A percentile compares a stretch with the other conserved stretches of the same genome.
Evolutionary conservation across 78 protist genomes (phyloP).

Genomic region (Cavenderia fasciculata): DNA sequence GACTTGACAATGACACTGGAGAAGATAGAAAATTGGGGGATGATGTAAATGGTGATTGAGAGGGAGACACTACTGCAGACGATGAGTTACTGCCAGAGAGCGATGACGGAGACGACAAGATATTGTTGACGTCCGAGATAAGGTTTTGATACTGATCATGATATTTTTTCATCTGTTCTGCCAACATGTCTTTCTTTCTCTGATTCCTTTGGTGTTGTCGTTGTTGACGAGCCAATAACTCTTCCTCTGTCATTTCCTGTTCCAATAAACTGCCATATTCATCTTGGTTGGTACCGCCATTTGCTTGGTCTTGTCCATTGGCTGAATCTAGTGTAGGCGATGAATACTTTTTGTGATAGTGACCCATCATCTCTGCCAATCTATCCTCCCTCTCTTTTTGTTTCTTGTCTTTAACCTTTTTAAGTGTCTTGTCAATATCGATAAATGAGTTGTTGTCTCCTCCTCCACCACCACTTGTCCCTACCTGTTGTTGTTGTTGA

Average conservation of each 20-base stretch:
- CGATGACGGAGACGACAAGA: constrained; percentile 29
- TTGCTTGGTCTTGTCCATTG: not conserved
- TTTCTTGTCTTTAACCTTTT: constrained; percentile 18
- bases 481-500: too few species aligned
- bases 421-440: constrained; percentile 31
- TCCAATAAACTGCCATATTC: not conserved
- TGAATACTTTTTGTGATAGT: constrained; percentile 41
- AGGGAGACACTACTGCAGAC: not conserved
- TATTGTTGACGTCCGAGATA: constrained; percentile 33
- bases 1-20: too few species aligned
- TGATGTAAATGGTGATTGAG: too few species aligned
- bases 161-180: constrained; percentile 69
- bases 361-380: constrained; percentile 65
- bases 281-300: not conserved
- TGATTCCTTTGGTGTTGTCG: not conserved
- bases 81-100: not conserved
- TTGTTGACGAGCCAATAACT: not conserved
- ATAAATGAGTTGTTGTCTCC: too few species aligned
- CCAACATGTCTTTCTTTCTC: constrained; percentile 20
- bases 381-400: constrained; percentile 54
- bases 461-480: too few species aligned
- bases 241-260: not conserved
- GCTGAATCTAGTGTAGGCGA: not conserved
- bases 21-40: too few species aligned
- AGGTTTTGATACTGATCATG: constrained; percentile 35